Base-by-base conservation (phyloP, 176 grass and related monocot genomes). In the Oryza glumipatula region DNA sequence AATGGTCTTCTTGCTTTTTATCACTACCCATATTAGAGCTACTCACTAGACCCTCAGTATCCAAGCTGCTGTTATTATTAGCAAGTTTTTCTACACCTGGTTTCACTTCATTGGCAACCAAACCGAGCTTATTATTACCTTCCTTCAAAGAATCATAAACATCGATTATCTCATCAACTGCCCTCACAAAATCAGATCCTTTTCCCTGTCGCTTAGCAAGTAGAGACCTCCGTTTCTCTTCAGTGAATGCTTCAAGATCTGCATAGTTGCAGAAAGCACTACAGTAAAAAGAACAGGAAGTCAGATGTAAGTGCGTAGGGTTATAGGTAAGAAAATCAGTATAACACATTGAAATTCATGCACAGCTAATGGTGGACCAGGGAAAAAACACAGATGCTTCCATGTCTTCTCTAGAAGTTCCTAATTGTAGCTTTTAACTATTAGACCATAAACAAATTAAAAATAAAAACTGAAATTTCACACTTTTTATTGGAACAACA, bases 211-310 rank as follows among this genome's bases (percentile, higher is more conserved):
- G 75, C 64, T 90, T 96, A 79, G 92, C 75, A 76, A 94, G 87
- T 58, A 98, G 74, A 70, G 86, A 89, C 76, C 89, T 96, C 84
- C 89, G 94, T 90, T 98, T 98, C 70, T 98, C 96, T 76, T 98
- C 93, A 32, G 91, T 96, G 88, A 98, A 98, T 83, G 89, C 88
- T 88, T 98, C 96, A 22, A 98, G 85, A 76, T 98, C 96, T 81
- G 93, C 75, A 92, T 95, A 98, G 73, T 88, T 98, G 78, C 96
- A 98, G 79, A 98, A 98, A 77, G 96, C 96, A 83, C 96, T 98
- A 88, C 33, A 83, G 67, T 51, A 61, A n/a, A 88, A 86, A 52
- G 64, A 92, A 79, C 47, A 28, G 61, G 52, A 67, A 44, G 70
- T 85, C 68, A 87, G 52, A 70, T 11, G 77, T 22, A 45, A 49